Base-by-base conservation (phyloP, 2,329 filamentous ascomycete species). In the Ophiostoma montium region DNA sequence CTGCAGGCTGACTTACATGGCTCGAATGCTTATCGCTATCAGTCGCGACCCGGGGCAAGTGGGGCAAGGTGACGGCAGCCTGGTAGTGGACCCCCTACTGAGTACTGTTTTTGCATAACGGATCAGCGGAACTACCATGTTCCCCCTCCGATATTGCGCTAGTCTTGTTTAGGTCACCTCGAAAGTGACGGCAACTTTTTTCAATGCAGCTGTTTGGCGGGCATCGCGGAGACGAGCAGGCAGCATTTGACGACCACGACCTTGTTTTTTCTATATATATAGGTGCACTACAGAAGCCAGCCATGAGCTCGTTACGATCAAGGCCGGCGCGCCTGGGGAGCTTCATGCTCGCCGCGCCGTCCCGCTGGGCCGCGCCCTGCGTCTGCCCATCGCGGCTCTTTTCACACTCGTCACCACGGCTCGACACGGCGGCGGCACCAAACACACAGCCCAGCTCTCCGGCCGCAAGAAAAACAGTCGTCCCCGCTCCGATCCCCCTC, bases 401-500 rank as follows among this genome's bases (percentile, higher is more conserved):
- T n/a, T 35, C 48, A 19, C 44, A 48, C 16, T 19, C 38, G n/a
- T 19, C 49, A 16, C n/a, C 30, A n/a, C 13, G 13, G 16, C 38
- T 10, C 46, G 38, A 30, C 41, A n/a, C 48, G 8, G 5, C 33
- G 23, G 23, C 19, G 18, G 36, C 31, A 13, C 27, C 15, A 16
- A 15, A 35, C 31, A 45, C 36, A 30, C 21, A 21, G 23, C 23
- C 39, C 10, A 9, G 21, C 8, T 23, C 38, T 23, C 18, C 21
- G 38, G 5, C 23, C 8, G 5, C 23, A 4, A 30, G 8, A 13
- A 52, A 30, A 21, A 2, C 10, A 33, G 48, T 78, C 31, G 48
- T 78, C 31, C 89, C 89, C 3, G 61, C 72, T 21, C 84, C 88
- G 1, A 94, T 84, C 35, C 86, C 87, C 1, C 88, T 94, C 59